Base-by-base conservation (phyloP, 2,329 filamentous ascomycete genomes). In the Diaporthe sp. region DNA sequence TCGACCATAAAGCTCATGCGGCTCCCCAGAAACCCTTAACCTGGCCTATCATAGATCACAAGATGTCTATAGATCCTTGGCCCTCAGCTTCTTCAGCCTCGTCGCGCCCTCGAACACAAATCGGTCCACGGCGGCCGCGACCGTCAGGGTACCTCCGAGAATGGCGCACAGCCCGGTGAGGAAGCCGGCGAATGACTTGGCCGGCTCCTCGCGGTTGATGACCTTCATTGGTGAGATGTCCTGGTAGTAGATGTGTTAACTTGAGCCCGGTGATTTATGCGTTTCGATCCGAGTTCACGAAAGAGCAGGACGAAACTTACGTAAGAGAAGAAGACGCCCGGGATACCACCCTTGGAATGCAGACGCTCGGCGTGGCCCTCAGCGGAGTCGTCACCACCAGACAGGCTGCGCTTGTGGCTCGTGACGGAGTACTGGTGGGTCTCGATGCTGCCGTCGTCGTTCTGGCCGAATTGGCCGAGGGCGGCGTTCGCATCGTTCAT, bases 151-250 rank as follows among this genome's bases (percentile, higher is more conserved):
- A 78, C 97, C 97, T 76, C 97, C 97, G 68, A 99, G 92, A 76
- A 98, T 94, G 50, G 96, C 96, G 83, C 97, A 99, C 28, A 99
- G 91, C 64, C 97, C 97, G 1, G 97, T 96, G 74, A 99, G 85
- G 87, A 99, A 99, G 25, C 94, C 94, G 0, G 95, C 92, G 83
- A 99, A 97, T 6, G 93, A 94, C 88, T 98, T 98, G 76, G 92
- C 88, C 61, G 95, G 91, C 78, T 94, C 93, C 86, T 99, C 97
- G 72, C 96, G 93, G 87, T 99, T 99, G 85, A 99, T 94, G 76
- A 99, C 96, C 87, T 98, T 99, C 97, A 99, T 99, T 7, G 97
- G 97, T 2, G 96, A 98, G 83, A 99, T 99, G 80, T 99, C 97
- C 94, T 96, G 72, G 47, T 68, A 22, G 19, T n/a, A 47, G 1